Evolutionary conservation across 441 rosid species (phyloP).

Genomic region (Biscutella laevigata): DNA sequence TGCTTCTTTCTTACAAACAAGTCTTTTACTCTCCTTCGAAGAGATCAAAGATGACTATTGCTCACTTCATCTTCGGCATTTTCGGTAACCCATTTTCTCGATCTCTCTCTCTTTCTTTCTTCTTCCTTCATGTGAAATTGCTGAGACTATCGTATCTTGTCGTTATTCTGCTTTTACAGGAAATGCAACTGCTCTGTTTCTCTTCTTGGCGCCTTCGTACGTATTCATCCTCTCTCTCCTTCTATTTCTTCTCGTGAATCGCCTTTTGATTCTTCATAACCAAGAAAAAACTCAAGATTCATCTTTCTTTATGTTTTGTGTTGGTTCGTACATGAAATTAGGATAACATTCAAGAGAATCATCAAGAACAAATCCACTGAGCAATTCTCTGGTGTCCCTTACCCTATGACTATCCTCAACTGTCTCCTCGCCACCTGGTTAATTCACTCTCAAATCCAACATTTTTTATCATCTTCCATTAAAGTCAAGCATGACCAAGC

Average conservation of each 20-base stretch:
- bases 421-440: constrained; percentile 92
- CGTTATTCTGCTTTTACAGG: constrained; percentile 37
- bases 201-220: constrained; percentile 82
- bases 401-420: constrained; percentile 86
- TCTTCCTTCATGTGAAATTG: background rate
- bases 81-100: constrained; percentile 44
- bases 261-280: background rate
- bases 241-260: background rate
- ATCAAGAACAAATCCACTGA: constrained; percentile 54
- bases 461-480: background rate
- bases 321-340: constrained; percentile 10
- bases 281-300: background rate
- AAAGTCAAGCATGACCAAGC: background rate
- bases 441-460: background rate
- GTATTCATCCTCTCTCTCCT: background rate
- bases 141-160: background rate
- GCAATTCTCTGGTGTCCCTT: constrained; percentile 88
- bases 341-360: constrained; percentile 90
- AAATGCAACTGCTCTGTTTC: constrained; percentile 84
- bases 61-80: constrained; percentile 71
- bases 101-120: constrained; percentile 4
- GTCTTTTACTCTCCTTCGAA: background rate
- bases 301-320: background rate
- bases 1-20: background rate
- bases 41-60: constrained; percentile 33